These are phyloP conservation scores for Tetracentron sinense DNA, from an alignment of 164 flowering plant genomes.

Conservation along the genomic window DNA sequence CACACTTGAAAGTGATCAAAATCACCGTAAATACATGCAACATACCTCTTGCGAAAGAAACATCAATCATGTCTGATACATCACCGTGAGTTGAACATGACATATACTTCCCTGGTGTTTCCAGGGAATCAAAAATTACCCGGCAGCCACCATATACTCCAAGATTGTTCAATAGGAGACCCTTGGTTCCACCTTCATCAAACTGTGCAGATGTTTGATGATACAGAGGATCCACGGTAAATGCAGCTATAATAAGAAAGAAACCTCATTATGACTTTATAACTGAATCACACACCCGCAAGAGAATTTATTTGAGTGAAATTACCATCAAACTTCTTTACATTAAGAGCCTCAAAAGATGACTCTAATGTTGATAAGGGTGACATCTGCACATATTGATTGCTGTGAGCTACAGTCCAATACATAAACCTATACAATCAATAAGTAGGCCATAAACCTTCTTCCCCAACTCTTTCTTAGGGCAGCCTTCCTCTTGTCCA, in stretches of 20 bases:
- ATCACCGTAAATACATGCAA: slow-evolving; percentile 8
- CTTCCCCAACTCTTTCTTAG: slow-evolving; percentile 57
- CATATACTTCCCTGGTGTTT: slow-evolving; percentile 70
- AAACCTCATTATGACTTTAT: background rate
- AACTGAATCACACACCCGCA: background rate
- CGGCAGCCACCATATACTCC: slow-evolving; percentile 91
- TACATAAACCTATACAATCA: slow-evolving; percentile 2
- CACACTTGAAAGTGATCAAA: background rate
- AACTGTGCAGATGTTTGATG: slow-evolving; percentile 96
- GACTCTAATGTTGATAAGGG: slow-evolving; percentile 87
- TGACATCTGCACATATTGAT: slow-evolving; percentile 56
- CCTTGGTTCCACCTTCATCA: slow-evolving; percentile 99
- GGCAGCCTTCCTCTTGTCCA: slow-evolving; percentile 44
- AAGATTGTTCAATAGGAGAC: slow-evolving; percentile 86
- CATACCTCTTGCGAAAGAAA: slow-evolving; percentile 78
- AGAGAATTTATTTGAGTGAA: background rate
- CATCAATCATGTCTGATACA: slow-evolving; percentile 53
- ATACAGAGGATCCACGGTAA: slow-evolving; percentile 92
- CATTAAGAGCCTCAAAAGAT: slow-evolving; percentile 85
- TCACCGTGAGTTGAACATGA: slow-evolving; percentile 28
- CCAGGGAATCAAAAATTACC: slow-evolving; percentile 88
- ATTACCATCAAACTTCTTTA: slow-evolving; percentile 96
- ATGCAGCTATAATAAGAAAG: slow-evolving; percentile 56
- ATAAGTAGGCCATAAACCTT: slow-evolving; percentile 43
- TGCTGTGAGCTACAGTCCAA: slow-evolving; percentile 16